phyloP scores from a whole-genome alignment of 2,329 filamentous ascomycete genomes.

The Scytalidium lignicola region DNA sequence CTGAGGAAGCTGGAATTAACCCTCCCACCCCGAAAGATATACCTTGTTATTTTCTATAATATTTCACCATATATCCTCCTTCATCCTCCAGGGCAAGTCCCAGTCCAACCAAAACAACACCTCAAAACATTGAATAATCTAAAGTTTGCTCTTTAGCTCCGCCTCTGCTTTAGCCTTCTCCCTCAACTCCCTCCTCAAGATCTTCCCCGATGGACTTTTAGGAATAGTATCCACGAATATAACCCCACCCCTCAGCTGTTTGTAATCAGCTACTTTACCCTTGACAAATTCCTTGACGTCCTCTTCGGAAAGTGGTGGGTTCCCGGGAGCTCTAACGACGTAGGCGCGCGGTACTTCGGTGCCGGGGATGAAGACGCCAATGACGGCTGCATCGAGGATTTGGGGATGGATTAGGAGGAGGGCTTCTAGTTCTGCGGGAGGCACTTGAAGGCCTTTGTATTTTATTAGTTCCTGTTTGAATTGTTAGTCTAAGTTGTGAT shows the following conservation, averaged over 20 bases:
- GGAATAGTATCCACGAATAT: constrained; percentile 31
- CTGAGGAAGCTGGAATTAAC: no score
- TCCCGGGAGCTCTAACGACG: constrained; percentile 28
- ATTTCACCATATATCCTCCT: no score
- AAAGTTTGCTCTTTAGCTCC: neutral
- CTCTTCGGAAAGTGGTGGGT: constrained; percentile 18
- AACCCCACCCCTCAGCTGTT: constrained; percentile 31
- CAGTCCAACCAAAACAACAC: no score
- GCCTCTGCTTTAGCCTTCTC: constrained; percentile 16
- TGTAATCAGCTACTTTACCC: constrained; percentile 25
- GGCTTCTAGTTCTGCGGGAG: constrained; percentile 40
- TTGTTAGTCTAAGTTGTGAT: no score
- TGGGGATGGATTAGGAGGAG: constrained; percentile 32
- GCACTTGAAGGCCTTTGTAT: constrained; percentile 41
- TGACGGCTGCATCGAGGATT: constrained; percentile 39
- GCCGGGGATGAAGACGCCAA: constrained; percentile 32
- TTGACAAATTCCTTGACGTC: constrained; percentile 28
- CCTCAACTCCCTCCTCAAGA: constrained; percentile 29
- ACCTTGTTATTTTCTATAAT: no score
- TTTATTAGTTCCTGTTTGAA: constrained; percentile 36
- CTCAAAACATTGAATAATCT: no score
- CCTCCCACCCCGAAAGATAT: no score
- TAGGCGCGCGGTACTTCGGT: constrained; percentile 39
- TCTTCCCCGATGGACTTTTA: constrained; percentile 34
- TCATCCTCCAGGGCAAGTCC: no score